These are phyloP conservation scores for Graphilbum ipis-grandicollis DNA, from an alignment of 2,329 filamentous ascomycete genomes.

Conservation along the genomic window DNA sequence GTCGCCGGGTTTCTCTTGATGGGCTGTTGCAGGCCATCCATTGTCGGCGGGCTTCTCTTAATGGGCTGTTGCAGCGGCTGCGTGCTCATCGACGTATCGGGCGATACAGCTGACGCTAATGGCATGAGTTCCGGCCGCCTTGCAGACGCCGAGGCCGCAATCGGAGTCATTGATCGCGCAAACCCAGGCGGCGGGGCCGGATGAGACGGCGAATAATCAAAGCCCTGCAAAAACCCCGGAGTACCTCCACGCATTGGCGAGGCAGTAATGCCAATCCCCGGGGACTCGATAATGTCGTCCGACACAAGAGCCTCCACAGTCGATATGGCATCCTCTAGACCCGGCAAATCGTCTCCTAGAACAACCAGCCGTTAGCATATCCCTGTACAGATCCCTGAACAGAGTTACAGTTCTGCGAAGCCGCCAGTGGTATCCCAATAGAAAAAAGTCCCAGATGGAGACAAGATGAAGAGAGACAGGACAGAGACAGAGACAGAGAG, in stretches of 20 bases:
- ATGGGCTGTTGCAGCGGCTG: background rate
- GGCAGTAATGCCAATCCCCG: conserved; percentile 9
- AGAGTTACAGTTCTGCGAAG: too few relatives aligned
- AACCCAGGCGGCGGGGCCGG: conserved; percentile 14
- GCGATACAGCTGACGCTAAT: background rate
- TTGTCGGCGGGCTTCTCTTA: too few relatives aligned
- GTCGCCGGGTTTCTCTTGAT: too few relatives aligned
- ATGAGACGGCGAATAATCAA: conserved; percentile 12
- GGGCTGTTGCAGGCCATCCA: too few relatives aligned
- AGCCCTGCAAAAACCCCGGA: conserved; percentile 25
- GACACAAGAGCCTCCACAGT: conserved; percentile 55
- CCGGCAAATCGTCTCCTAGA: conserved; percentile 47
- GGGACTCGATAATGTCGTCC: conserved; percentile 23
- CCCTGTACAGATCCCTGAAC: background rate
- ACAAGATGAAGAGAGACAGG: background rate
- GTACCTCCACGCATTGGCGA: conserved; percentile 14
- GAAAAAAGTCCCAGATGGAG: too few relatives aligned
- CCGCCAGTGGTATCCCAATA: too few relatives aligned
- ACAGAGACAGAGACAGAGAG: conserved; percentile 9
- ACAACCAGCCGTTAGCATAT: background rate
- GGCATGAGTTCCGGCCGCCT: background rate
- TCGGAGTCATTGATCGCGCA: conserved; percentile 5
- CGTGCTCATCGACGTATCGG: background rate
- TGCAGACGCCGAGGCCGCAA: background rate
- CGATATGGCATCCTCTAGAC: conserved; percentile 40